These are phyloP conservation scores for Colletotrichum liriopes DNA, from an alignment of 2,329 filamentous ascomycete genomes.

Conservation along the genomic window DNA sequence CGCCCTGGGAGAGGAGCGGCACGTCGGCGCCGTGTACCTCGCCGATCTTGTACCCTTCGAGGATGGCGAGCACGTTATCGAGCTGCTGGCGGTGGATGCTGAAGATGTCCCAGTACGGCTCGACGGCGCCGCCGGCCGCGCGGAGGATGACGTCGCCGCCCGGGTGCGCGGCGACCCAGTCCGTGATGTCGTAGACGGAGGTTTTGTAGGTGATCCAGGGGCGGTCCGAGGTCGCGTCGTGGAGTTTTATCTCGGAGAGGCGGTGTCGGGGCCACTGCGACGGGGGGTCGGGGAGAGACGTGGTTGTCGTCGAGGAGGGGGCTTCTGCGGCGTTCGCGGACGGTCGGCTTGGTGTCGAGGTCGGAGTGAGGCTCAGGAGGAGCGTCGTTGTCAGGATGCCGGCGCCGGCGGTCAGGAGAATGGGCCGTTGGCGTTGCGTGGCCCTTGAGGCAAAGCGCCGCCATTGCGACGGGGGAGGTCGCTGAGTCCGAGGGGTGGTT, in stretches of 20 bases:
- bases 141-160: conserved; percentile 67
- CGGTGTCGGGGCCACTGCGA: conserved; percentile 44
- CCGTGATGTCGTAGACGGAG: conserved; percentile 67
- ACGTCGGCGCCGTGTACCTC: conserved; percentile 54
- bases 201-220: conserved; percentile 64
- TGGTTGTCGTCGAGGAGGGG: not conserved
- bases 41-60: conserved; percentile 64
- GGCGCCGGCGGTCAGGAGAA: conserved; percentile 8
- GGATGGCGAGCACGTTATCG: conserved; percentile 59
- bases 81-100: conserved; percentile 66
- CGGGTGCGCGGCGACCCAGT: conserved; percentile 65
- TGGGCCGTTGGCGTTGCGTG: not conserved
- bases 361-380: conserved; percentile 1
- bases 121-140: conserved; percentile 64
- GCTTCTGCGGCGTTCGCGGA: not conserved
- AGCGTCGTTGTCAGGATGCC: not conserved
- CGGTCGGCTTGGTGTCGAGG: not conserved
- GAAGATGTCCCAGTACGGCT: conserved; percentile 69
- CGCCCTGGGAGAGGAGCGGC: conserved; percentile 47
- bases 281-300: not conserved
- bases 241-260: conserved; percentile 53
- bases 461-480: not conserved
- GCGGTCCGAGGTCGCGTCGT: conserved; percentile 54
- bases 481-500: not conserved
- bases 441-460: not conserved